phyloP scores from a whole-genome alignment of 148 eudicot species.

The Rhododendron henanense region DNA sequence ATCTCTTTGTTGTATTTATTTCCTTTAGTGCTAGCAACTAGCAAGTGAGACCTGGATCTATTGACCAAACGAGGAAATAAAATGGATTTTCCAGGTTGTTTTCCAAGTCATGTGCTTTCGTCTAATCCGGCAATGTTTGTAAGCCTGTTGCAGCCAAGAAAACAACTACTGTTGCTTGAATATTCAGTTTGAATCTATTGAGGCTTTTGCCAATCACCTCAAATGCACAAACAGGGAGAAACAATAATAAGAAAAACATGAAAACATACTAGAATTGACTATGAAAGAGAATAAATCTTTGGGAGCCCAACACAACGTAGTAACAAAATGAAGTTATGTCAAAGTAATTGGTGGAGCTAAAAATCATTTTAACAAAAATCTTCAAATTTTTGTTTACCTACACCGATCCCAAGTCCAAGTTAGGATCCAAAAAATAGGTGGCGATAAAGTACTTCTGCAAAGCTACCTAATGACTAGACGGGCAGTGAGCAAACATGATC shows the following conservation, averaged over 20 bases:
- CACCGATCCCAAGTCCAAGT: neutral
- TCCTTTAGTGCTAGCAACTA: neutral
- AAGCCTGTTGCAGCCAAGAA: neutral
- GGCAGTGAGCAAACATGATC: neutral
- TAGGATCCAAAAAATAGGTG: neutral
- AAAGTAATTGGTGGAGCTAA: neutral
- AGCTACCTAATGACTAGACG: neutral
- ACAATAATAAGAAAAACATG: neutral
- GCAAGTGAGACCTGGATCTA: neutral
- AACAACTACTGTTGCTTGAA: neutral
- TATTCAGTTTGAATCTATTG: neutral
- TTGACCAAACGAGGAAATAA: conserved; percentile 4
- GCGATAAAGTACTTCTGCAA: neutral
- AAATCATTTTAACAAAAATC: too few species aligned
- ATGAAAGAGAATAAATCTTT: neutral
- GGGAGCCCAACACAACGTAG: neutral
- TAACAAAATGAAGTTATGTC: neutral
- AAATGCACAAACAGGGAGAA: neutral
- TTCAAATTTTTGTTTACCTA: neutral
- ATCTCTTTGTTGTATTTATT: neutral
- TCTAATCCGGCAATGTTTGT: neutral
- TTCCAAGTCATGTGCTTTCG: neutral
- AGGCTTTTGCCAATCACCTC: neutral
- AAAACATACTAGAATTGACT: neutral
- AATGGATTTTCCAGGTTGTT: neutral